These are phyloP conservation scores for Annulohypoxylon nitens DNA, from an alignment of 495 filamentous ascomycete species.

Conservation along the genomic window DNA sequence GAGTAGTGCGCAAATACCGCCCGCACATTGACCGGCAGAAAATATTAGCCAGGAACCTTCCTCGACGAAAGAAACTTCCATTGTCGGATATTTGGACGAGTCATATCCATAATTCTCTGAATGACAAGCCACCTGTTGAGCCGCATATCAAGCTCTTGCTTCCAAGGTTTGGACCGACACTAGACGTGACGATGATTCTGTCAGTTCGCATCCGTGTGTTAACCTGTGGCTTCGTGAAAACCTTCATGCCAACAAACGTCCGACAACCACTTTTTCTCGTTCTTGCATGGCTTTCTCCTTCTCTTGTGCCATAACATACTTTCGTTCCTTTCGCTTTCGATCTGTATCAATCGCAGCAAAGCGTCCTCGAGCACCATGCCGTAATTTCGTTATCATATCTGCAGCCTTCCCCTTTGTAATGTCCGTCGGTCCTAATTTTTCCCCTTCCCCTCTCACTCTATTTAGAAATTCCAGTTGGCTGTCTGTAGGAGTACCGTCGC, in stretches of 20 bases:
- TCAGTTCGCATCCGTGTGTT: slow-evolving; percentile 16
- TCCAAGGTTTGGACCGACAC: background rate
- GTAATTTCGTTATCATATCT: slow-evolving; percentile 94
- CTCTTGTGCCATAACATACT: slow-evolving; percentile 56
- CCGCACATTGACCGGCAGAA: background rate
- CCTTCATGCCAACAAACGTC: slow-evolving; percentile 63
- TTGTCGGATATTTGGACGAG: background rate
- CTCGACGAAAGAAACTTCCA: background rate
- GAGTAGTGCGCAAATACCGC: background rate
- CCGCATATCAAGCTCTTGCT: slow-evolving; percentile 3
- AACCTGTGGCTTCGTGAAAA: slow-evolving; percentile 14
- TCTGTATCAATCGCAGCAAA: slow-evolving; percentile 68
- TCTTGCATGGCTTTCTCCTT: slow-evolving; percentile 57
- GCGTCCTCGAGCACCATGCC: slow-evolving; percentile 80
- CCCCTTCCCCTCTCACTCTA: slow-evolving; percentile 66
- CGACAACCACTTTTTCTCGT: slow-evolving; percentile 72
- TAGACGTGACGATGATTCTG: background rate
- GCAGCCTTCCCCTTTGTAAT: slow-evolving; percentile 85
- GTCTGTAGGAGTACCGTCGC: slow-evolving; percentile 71
- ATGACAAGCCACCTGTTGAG: slow-evolving; percentile 9
- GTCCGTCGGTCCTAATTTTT: slow-evolving; percentile 65
- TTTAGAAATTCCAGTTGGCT: slow-evolving; percentile 82
- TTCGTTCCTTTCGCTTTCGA: slow-evolving; percentile 61
- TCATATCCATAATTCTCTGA: background rate
- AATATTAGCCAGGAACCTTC: background rate